Evolutionary conservation across 2,329 filamentous ascomycete genomes (phyloP), one percentile per base, ranked within the genome.

Genomic region (Hypoxylon sp.): DNA sequence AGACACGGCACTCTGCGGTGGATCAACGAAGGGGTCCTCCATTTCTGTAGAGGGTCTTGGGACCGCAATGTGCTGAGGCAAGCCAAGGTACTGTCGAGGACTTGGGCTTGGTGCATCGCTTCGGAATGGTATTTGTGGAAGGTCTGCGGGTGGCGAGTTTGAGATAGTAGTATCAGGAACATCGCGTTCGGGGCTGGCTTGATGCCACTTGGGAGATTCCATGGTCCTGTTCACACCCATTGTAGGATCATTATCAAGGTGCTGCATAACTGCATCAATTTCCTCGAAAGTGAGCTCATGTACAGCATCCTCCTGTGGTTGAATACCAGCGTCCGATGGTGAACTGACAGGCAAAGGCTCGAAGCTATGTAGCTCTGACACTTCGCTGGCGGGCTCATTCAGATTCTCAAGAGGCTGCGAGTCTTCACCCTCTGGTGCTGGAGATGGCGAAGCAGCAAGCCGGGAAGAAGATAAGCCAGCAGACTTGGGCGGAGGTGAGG

Each of bases 201-300:
- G 79, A 15, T 77, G 79, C 81, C 83, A 85, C 37, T 77, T 75
- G 4, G 82, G 77, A 17, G 81, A 76, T 47, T 83, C 80, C 13
- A 81, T 75, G 6, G 79, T 80, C 72, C 88, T 89, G 73, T 93
- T 91, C 62, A 93, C 86, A 11, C 91, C 91, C 75, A 91, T 87
- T 53, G 90, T 88, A 1, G 90, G 91, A 68, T 93, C 88, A 49
- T 84, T 87, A 61, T 89, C 85, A 71, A 97, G 85, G 63, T 95
- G 90, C 68, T 90, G 87, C 93, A 98, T 97, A 54, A 97, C 89
- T 46, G 91, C 92, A 79, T 97, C 94, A 72, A 97, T 94, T 74
- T 97, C 93, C 69, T 94, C 90, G 70, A 92, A 92, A 0, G 89
- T 86, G 6, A 80, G 82, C 65, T 82, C 81, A 19, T 72, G 71